Evolutionary conservation across 805 yeast species (phyloP), one percentile per base, ranked within the genome.

Genomic region (Candida coquimbonensis): DNA sequence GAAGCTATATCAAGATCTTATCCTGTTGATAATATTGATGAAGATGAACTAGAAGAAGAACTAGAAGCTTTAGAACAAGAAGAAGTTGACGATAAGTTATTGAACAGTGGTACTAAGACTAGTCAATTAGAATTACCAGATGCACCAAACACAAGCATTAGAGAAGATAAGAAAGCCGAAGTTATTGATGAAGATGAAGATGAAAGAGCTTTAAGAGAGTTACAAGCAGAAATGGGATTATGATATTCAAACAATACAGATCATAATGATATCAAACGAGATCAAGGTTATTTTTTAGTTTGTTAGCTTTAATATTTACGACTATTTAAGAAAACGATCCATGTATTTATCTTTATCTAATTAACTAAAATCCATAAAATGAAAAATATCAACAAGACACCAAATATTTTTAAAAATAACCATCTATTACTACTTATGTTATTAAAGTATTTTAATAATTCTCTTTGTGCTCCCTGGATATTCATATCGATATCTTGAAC

Each of bases 1-100:
- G 96, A 93, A 47, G 98, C 99, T 36, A 89, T 93, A 48, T 84
- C 96, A 41, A 80, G 96, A 68, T 96, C 99, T 7, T 77, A 93
- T 53, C 95, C 95, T 45, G 74, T 74, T 43, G 96, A 87, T 47
- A 58, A 68, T 39, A 72, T 82, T 31, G 96, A 47, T 38, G 50
- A 47, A 29, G 50, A 47, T 32, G 50, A 47, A 39, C 17, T 47
- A 24, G 50, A 47, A 40, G 50, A 47, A 17, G 50, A 47, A 40
- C 32, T 47, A 17, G 50, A 47, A 32, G 47, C 50, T 11, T 26
- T 47, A 39, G 47, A 47, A 36, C 50, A 47, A 24, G 50, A 47
- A 31, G 47, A 47, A 39, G 43, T 47, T 6, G 43, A 83, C 50
- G 75, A 70, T 42, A 74, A 73, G 61, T 66, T 80, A 70, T 69